Evolutionary conservation across 108 stramenopile species (phyloP).

Genomic region (Fistulifera pelliculosa): DNA sequence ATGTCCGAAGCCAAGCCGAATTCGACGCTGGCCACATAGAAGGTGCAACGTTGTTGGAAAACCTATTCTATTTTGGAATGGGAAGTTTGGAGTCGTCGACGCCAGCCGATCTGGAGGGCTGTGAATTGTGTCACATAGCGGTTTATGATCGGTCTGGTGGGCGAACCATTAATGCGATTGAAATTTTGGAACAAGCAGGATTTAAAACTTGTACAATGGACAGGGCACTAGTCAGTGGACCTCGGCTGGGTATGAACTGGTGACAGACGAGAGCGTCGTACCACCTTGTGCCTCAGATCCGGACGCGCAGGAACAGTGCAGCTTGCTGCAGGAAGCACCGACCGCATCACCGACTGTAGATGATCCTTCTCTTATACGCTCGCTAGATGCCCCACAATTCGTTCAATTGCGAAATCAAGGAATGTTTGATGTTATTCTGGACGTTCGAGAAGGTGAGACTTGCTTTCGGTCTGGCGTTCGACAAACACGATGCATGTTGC

Average conservation of each 20-base stretch:
- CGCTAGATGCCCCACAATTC: no score
- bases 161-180: conserved; percentile 15
- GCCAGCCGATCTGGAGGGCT: not conserved
- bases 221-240: conserved; percentile 20
- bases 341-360: no score
- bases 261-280: not conserved
- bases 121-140: conserved; percentile 10
- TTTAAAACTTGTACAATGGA: conserved; percentile 24
- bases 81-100: no score
- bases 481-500: no score
- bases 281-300: no score
- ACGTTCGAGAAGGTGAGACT: no score
- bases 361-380: no score
- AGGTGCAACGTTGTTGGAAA: conserved; percentile 17
- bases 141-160: conserved; percentile 15
- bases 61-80: conserved; percentile 1
- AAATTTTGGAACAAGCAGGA: conserved; percentile 9
- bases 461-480: no score
- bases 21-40: conserved; percentile 20
- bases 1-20: conserved; percentile 20
- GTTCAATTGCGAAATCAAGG: no score
- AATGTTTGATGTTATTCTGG: no score
- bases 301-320: no score
- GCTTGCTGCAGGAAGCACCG: no score
- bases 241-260: conserved; percentile 11